phyloP scores from a whole-genome alignment of 2,329 filamentous ascomycete species.

The Claviceps monticola region DNA sequence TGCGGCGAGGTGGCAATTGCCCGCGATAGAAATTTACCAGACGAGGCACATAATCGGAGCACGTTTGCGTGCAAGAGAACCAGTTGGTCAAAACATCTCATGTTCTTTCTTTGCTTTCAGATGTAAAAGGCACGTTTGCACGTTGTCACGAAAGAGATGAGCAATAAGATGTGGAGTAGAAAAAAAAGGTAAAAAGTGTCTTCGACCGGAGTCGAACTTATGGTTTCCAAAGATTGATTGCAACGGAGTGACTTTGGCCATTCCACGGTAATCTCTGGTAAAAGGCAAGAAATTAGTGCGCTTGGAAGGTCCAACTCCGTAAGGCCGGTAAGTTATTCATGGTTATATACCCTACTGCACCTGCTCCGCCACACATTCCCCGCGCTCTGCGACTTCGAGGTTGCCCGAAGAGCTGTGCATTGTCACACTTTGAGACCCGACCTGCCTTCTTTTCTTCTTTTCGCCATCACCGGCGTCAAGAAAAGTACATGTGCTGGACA shows the following conservation, averaged over 20 bases:
- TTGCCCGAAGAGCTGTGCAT: background rate
- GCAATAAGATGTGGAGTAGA: background rate
- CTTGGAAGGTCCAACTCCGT: conserved; percentile 9
- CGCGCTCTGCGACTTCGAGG: background rate
- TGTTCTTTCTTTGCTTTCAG: too few relatives aligned
- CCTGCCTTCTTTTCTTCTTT: too few relatives aligned
- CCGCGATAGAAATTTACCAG: too few relatives aligned
- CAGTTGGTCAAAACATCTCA: too few relatives aligned
- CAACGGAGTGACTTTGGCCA: conserved; percentile 7
- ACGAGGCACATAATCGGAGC: too few relatives aligned
- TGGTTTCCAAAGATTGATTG: conserved; percentile 7
- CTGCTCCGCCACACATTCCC: too few relatives aligned
- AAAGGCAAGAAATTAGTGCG: conserved; percentile 10
- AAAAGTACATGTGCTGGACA: too few relatives aligned
- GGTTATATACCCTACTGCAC: background rate
- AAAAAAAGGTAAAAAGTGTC: conserved; percentile 2
- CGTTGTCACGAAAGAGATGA: background rate
- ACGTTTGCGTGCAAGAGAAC: too few relatives aligned
- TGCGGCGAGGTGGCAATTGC: too few relatives aligned
- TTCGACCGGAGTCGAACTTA: conserved; percentile 1
- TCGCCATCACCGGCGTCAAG: too few relatives aligned
- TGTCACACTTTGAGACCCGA: too few relatives aligned
- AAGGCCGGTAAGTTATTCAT: background rate
- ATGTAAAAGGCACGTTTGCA: background rate
- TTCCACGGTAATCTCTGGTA: conserved; percentile 10